A percentile compares a stretch with the other conserved stretches of the same genome.
These are phyloP conservation scores for Telfairia occidentalis DNA, from an alignment of 331 rosid species.

Conservation along the genomic window DNA sequence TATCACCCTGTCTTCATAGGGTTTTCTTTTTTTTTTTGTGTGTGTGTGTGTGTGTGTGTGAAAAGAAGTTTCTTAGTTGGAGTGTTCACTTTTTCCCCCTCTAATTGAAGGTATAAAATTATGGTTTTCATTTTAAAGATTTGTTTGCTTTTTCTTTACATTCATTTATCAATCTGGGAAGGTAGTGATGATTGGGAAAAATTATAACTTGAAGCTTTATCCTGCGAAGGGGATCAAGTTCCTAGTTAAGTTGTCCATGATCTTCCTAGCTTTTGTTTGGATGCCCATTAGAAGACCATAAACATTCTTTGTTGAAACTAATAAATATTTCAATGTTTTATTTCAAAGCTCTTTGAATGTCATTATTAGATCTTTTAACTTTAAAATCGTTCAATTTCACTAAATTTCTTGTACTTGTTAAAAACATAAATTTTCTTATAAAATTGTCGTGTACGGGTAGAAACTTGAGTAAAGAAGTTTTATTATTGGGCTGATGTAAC, in stretches of 20 bases:
- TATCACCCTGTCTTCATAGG: neutral
- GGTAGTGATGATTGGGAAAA: neutral
- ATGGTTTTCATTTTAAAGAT: neutral
- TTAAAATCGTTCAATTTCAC: neutral
- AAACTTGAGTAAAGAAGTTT: neutral
- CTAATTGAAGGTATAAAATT: neutral
- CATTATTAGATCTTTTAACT: neutral
- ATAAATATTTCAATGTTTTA: neutral
- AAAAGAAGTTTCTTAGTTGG: neutral
- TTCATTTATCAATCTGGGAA: neutral
- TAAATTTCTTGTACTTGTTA: neutral
- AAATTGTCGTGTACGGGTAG: neutral
- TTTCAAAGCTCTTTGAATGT: neutral
- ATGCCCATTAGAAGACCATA: neutral
- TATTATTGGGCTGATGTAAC: neutral
- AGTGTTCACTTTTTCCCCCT: neutral
- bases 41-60: too few species aligned
- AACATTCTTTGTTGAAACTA: neutral
- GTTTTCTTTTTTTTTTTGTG: neutral
- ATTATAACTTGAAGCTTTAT: neutral
- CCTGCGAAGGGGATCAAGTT: neutral
- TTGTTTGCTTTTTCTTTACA: neutral
- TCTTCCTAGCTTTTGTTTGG: neutral
- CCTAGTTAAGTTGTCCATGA: neutral
- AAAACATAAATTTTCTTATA: neutral